A percentile compares a stretch with the other conserved stretches of the same genome.
phyloP scores from a whole-genome alignment of 1,139 yeast species.

The Geotrichum reessii region DNA sequence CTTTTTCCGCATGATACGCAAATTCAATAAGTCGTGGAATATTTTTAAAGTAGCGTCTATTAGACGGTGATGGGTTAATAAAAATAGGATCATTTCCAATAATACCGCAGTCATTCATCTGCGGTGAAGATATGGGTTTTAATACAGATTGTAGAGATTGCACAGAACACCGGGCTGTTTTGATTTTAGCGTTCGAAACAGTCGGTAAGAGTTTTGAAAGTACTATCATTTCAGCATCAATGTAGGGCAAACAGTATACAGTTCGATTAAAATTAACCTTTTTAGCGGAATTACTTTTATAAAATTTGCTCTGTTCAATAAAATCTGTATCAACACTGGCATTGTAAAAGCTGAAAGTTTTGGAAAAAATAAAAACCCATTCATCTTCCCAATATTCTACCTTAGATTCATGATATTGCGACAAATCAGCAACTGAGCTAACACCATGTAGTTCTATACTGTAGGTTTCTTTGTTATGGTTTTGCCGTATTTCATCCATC shows the following conservation, averaged over 20 bases:
- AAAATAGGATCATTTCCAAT: background rate
- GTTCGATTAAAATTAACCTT: background rate
- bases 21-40: slow-evolving; percentile 14
- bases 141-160: background rate
- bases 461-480: background rate
- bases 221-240: background rate
- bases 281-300: background rate
- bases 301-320: background rate
- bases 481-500: background rate
- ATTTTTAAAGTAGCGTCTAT: slow-evolving; percentile 8
- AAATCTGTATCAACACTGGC: background rate
- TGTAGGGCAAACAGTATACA: background rate
- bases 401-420: background rate
- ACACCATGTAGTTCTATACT: background rate
- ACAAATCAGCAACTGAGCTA: background rate
- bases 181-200: background rate
- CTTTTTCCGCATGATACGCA: slow-evolving; percentile 9
- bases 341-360: background rate
- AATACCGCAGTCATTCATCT: background rate
- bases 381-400: background rate
- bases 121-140: slow-evolving; percentile 9
- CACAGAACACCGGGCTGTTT: background rate
- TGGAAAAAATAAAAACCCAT: background rate
- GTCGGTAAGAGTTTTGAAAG: background rate
- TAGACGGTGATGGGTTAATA: background rate